Base-by-base conservation (phyloP, 2,329 filamentous ascomycete genomes). In the Torrubiella hemipterigena region DNA sequence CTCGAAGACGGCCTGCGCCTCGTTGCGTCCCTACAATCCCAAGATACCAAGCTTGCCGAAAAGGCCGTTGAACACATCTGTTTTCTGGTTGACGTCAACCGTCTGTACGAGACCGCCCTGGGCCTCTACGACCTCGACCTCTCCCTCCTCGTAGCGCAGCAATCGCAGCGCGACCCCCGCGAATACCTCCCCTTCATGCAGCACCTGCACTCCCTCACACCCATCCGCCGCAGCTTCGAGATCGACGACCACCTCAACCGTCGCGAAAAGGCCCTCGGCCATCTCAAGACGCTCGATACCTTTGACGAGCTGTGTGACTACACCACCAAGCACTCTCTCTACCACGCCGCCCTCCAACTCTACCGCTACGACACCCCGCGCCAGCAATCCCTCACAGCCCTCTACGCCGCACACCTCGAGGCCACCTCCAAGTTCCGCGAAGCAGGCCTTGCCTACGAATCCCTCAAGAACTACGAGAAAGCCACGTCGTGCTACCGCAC, bases 121-220 rank as follows among this genome's bases (percentile, higher is more conserved):
- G 87, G 87, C 2, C 65, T 96, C 3, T 98, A 98, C 51, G 78
- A 96, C 47, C 71, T 98, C 3, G 85, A 94, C 9, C 73, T 98
- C 7, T 79, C 89, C 4, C 66, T 98, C 9, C 65, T 95, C 6
- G 83, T 98, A 10, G 91, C 91, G 1, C 91, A 98, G 49, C 87
- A 95, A 50, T 91, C 87, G 0, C 91, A 98, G 55, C 84, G 89
- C 50, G 91, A 98, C 45, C 91, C 91, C 2, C 69, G 86, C 43
- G 91, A 98, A 53, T 98, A 98, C 45, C 71, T 96, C 7, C 91
- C 91, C 4, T 96, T 96, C 49, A 74, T 98, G 30, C 87, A 94
- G 48, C 77, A 77, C 21, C 68, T 98, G 3, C 84, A 95, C 50
- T 69, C 77, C 38, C 68, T 93, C 43, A 59, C 80, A 0, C 66